Percentiles rank a stretch among this genome's conserved stretches.
Evolutionary conservation across 805 yeast species (phyloP).

Genomic region (Nakazawaea ambrosiae): DNA sequence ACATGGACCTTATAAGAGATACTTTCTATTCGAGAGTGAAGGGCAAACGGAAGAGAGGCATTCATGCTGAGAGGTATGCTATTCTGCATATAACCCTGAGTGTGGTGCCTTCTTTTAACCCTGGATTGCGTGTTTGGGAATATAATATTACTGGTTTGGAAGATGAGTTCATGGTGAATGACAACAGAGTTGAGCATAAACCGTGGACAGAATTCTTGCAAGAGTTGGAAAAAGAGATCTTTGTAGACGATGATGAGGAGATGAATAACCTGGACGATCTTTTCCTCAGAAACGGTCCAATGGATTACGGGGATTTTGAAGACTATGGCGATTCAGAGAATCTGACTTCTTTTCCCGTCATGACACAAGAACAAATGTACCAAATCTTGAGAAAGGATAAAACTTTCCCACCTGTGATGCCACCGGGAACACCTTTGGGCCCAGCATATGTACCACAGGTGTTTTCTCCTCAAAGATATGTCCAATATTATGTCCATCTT

Average conservation of each 20-base stretch:
- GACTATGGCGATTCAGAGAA: conserved; percentile 13
- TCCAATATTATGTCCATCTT: conserved; percentile 70
- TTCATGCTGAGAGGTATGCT: conserved; percentile 51
- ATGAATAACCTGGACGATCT: no score
- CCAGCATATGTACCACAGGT: conserved; percentile 72
- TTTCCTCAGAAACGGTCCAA: conserved; percentile 14
- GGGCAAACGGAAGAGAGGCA: conserved; percentile 35
- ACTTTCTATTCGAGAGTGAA: conserved; percentile 42
- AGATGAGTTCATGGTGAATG: conserved; percentile 13
- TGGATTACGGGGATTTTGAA: conserved; percentile 6
- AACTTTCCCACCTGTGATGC: conserved; percentile 57
- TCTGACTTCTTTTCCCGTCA: conserved; percentile 1
- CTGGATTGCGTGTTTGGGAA: conserved; percentile 82
- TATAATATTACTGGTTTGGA: conserved; percentile 60
- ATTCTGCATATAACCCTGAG: conserved; percentile 67
- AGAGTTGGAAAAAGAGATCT: conserved; percentile 32
- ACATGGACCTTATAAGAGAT: conserved; percentile 53
- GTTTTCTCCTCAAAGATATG: conserved; percentile 66
- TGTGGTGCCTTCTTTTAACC: conserved; percentile 79
- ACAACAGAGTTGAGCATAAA: conserved; percentile 16
- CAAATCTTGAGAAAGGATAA: conserved; percentile 33
- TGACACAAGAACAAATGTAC: conserved; percentile 6
- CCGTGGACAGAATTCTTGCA: conserved; percentile 58
- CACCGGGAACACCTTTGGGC: conserved; percentile 47
- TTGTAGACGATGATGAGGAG: conserved; percentile 20